These are phyloP conservation scores for carrot (Daucus carota) DNA, from an alignment of 129 eudicot species.

Conservation along the genomic window DH1_v3.0 NC_030381.2:39826001-39826500, in stretches of 20 bases:
- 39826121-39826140: background rate
- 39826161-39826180: background rate
- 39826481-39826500: slow-evolving; percentile 21
- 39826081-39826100: background rate
- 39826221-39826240: slow-evolving; percentile 39
- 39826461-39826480: slow-evolving; percentile 29
- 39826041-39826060: background rate
- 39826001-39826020: background rate
- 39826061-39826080: background rate
- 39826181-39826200: background rate
- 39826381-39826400: slow-evolving; percentile 34
- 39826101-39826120: background rate
- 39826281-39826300: slow-evolving; percentile 29
- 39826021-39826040: background rate
- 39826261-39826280: slow-evolving; percentile 32
- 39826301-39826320: background rate
- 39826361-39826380: slow-evolving; percentile 23
- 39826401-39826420: slow-evolving; percentile 35
- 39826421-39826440: slow-evolving; percentile 28
- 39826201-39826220: background rate
- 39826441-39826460: slow-evolving; percentile 34
- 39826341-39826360: background rate
- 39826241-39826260: slow-evolving; percentile 28
- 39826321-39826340: background rate
- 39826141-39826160: background rate